Evolutionary conservation across 495 filamentous ascomycete species (phyloP), one percentile per base, ranked within the genome.

Genomic region (Penicillium verhagenii): DNA sequence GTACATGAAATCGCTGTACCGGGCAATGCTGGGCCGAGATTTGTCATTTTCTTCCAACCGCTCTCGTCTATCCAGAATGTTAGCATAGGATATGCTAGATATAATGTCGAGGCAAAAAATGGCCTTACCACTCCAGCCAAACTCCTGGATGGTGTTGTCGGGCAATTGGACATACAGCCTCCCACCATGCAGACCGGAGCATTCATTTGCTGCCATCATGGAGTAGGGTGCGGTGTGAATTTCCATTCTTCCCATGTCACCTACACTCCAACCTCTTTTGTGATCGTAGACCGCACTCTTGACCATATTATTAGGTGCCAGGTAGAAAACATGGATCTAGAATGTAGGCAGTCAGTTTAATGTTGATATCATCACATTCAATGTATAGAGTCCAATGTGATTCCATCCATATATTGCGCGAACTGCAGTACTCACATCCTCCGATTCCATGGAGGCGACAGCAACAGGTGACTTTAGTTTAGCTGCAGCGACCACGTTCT

Each of bases 141-240:
- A 56, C 45, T 63, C 60, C 47, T 63, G 60, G 19, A 63, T 50
- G 0, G 53, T 51, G 33, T 63, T 57, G 47, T 63, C 53, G 2
- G 52, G 7, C 49, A 53, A 31, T 35, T 59, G 60, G n/a, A 40
- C 49, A 31, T 63, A 63, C 6, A 63, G 21, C 4, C 57, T 43
- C 16, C 29, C 29, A 1, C 53, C 60, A 7, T 54, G 23, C 1
- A 63, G 45, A 13, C 8, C 10, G 31, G 42, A 51, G 24, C 46
- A 37, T 7, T 33, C 9, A 1, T 33, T 11, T 3, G 45, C 52
- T 0, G 44, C 38, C 4, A 63, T 28, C 10, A 33, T 48, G 7
- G 57, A 59, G 44, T 60, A 63, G 1, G 60, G 60, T 3, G 60
- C 60, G 3, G 52, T 38, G 2, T 47, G 26, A 24, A 47, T 57